phyloP scores from a whole-genome alignment of 805 yeast genomes.

The Pichia manshurica region DNA sequence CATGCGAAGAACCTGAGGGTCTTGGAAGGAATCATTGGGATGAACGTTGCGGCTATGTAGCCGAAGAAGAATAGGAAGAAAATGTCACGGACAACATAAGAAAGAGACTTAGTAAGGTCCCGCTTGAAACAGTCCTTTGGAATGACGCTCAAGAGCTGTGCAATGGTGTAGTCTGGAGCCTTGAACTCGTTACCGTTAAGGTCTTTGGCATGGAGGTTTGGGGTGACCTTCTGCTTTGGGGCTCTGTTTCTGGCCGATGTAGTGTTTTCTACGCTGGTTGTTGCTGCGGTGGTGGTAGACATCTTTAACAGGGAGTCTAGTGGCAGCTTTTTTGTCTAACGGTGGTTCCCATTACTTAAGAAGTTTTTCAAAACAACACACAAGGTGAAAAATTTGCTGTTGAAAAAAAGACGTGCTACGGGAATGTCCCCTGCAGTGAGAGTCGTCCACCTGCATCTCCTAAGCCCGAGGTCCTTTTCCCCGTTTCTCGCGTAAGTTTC shows the following conservation, averaged over 20 bases:
- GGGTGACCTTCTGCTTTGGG: constrained; percentile 7
- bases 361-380: no score
- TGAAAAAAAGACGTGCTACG: no score
- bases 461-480: no score
- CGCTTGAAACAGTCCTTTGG: constrained; percentile 60
- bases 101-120: constrained; percentile 42
- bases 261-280: not conserved
- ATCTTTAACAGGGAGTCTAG: no score
- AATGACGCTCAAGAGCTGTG: constrained; percentile 50
- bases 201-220: constrained; percentile 36
- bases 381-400: no score
- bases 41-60: constrained; percentile 36
- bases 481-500: no score
- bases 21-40: constrained; percentile 36
- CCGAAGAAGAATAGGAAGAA: constrained; percentile 38
- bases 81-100: constrained; percentile 51
- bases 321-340: no score
- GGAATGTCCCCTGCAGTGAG: no score
- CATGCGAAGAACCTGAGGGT: constrained; percentile 35
- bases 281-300: constrained; percentile 3
- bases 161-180: constrained; percentile 59
- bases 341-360: no score
- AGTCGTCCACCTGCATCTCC: no score
- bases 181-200: constrained; percentile 49
- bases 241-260: not conserved